Evolutionary conservation across 2,329 filamentous ascomycete genomes (phyloP), one percentile per base, ranked within the genome.

Genomic region (Ceratocystis ficicola): DNA sequence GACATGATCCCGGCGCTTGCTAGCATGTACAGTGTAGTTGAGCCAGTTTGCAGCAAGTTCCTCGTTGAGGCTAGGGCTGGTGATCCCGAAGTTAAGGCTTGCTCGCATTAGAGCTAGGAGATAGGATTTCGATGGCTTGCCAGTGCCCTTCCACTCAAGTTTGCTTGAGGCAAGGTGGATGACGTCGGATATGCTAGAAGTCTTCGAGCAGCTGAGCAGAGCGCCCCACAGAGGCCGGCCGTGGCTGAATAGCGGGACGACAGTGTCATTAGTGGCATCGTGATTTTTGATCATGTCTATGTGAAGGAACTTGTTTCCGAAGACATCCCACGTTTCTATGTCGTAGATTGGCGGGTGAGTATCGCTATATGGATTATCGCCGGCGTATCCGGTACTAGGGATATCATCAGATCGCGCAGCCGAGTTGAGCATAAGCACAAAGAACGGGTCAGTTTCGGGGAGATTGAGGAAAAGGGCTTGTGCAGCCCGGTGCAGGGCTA

Each of bases 171-270:
- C 66, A 12, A 67, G 5, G 30, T 32, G 59, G n/a, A 67, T 61
- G 20, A 65, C 59, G 50, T 67, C 66, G 32, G 57, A 52, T 22
- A 63, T 44, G 6, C 41, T 67, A 15, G 59, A 55, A 7, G 63
- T 25, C 17, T 65, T 59, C 10, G 66, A 67, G n/a, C 60, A 65
- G 2, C 46, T 52, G 1, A 67, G 20, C 6, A 67, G 41, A 10
- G 66, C 63, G 10, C 66, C 66, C 66, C 66, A 67, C 20, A 67
- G 44, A 17, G 66, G 66, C 10, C 66, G 63, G 17, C 66, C 66
- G 50, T 67, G 59, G 22, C 63, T 36, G 41, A 67, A 65, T 12
- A 67, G 22, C 6, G 62, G 50, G 4, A 22, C 17, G 1, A 57
- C 55, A 3, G 30, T 64, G 3, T 32, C 22, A 8, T 62, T 17